Conservation (phyloP, 306 rosid genomes). For the Begonia peltatifolia region DNA sequence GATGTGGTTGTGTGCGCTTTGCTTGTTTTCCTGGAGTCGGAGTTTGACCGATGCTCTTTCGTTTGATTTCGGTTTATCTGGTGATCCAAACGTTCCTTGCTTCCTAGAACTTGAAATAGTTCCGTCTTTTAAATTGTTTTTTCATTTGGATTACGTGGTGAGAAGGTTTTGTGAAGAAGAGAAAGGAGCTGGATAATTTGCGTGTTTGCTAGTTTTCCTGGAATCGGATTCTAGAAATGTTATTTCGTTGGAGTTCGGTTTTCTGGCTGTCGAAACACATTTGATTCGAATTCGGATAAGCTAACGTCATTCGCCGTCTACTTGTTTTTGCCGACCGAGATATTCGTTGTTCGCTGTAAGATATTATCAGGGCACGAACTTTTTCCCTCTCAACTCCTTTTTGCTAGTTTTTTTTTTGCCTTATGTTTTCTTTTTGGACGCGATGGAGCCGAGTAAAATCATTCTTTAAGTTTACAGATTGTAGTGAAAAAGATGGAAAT, state of each 20-base stretch:
- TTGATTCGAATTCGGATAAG: constrained; percentile 4
- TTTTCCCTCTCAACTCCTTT: not conserved
- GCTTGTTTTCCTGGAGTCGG: too few relatives aligned
- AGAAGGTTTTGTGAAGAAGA: not conserved
- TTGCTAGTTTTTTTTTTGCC: not conserved
- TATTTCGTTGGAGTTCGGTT: constrained; percentile 1
- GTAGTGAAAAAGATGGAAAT: not conserved
- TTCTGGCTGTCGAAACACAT: constrained; percentile 13
- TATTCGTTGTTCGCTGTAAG: not conserved
- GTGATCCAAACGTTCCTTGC: too few relatives aligned
- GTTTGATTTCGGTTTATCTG: too few relatives aligned
- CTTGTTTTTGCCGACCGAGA: not conserved
- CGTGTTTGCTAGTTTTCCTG: constrained; percentile 16
- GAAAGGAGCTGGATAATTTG: constrained; percentile 1
- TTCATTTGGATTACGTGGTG: not conserved
- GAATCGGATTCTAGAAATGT: not conserved
- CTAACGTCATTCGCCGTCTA: not conserved
- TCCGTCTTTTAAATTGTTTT: not conserved
- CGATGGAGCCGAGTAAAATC: not conserved
- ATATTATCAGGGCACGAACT: constrained; percentile 1
- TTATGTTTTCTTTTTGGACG: not conserved
- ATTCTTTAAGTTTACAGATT: not conserved
- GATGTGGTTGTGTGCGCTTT: too few relatives aligned
- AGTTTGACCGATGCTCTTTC: too few relatives aligned
- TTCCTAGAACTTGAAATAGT: too few relatives aligned